phyloP scores from a whole-genome alignment of 176 grass and related monocot genomes.

The Stipa capillata region DNA sequence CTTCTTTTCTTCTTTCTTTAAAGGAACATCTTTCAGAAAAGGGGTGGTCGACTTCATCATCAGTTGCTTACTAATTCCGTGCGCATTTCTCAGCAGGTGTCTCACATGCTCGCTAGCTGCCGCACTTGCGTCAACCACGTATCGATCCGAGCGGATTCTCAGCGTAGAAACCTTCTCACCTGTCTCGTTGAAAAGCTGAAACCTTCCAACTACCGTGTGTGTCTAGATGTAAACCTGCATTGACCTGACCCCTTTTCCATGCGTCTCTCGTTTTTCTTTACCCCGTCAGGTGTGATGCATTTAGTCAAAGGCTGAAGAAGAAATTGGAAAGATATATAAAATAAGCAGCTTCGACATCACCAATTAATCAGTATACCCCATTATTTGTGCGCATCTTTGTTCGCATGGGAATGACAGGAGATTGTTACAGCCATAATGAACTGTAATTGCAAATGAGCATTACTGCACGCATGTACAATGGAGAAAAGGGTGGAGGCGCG shows the following conservation, averaged over 20 bases:
- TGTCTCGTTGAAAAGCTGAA: neutral
- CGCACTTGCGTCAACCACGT: constrained; percentile 3
- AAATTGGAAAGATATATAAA: neutral
- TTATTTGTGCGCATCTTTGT: neutral
- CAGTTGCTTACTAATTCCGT: neutral
- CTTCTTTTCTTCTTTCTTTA: neutral
- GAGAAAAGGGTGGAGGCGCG: neutral
- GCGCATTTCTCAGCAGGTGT: neutral
- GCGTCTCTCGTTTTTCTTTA: neutral
- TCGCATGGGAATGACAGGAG: neutral
- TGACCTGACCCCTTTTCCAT: neutral
- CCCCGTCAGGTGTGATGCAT: neutral
- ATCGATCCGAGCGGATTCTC: constrained; percentile 12
- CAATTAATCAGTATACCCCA: neutral
- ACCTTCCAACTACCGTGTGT: neutral
- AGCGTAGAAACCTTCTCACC: constrained; percentile 29
- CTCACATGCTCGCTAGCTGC: neutral
- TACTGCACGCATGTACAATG: neutral
- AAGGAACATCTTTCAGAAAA: neutral
- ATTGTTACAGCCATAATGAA: too few relatives aligned
- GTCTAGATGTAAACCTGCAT: neutral
- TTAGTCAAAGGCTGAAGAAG: constrained; percentile 8
- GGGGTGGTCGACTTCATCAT: too few relatives aligned
- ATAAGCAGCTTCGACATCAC: neutral
- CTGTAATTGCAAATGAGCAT: too few relatives aligned